Evolutionary conservation across 2,329 filamentous ascomycete genomes (phyloP).

Genomic region (Aphanoascus verrucosus): DNA sequence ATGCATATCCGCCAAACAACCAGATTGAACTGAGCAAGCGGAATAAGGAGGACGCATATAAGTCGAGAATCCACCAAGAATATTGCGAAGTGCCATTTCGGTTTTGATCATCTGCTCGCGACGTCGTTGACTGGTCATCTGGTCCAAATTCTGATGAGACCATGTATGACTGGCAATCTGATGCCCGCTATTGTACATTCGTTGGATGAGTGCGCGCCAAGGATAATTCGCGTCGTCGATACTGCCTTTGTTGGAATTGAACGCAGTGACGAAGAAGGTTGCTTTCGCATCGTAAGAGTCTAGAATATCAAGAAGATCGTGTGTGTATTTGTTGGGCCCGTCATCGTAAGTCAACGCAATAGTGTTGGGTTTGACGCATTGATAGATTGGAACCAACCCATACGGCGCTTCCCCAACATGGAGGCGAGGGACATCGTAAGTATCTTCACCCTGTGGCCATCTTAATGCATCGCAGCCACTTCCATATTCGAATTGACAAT

Average conservation of each 20-base stretch:
- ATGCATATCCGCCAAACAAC: constrained; percentile 35
- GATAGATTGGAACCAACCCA: constrained; percentile 27
- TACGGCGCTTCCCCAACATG: constrained; percentile 30
- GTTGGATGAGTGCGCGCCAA: constrained; percentile 31
- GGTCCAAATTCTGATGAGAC: constrained; percentile 40
- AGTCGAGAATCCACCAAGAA: constrained; percentile 41
- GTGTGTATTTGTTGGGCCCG: constrained; percentile 52
- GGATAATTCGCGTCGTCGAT: constrained; percentile 35
- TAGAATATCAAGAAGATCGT: constrained; percentile 51
- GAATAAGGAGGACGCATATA: constrained; percentile 46
- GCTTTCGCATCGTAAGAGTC: constrained; percentile 50
- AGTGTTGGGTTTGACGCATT: constrained; percentile 42
- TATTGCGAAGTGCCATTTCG: constrained; percentile 39
- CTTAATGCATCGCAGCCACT: constrained; percentile 29
- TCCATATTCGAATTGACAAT: constrained; percentile 32
- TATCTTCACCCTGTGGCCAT: constrained; percentile 28
- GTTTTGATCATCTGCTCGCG: constrained; percentile 37
- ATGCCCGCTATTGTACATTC: constrained; percentile 38
- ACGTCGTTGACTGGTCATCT: constrained; percentile 29
- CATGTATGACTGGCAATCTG: constrained; percentile 45
- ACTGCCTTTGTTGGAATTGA: constrained; percentile 37
- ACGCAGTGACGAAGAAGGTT: constrained; percentile 55
- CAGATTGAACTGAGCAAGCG: constrained; percentile 28
- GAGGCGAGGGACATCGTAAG: constrained; percentile 27
- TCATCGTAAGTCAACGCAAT: constrained; percentile 60